phyloP scores from a whole-genome alignment of 768 basidiomycete genomes.

The Boletus rufocinnamomeus region DNA sequence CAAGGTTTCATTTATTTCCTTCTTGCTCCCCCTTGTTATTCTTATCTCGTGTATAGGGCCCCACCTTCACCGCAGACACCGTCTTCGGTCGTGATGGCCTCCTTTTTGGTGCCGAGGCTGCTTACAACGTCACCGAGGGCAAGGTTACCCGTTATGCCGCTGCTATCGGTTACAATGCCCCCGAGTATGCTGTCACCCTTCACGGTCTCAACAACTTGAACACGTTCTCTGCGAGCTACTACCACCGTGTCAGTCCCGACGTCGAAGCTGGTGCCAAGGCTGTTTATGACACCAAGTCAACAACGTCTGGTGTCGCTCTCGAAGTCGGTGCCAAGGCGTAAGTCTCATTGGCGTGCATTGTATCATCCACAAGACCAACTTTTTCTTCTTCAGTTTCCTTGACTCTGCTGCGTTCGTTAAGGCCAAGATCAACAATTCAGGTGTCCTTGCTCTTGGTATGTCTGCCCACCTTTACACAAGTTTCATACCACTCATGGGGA shows the following conservation, averaged over 20 bases:
- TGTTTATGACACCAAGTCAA: constrained; percentile 91
- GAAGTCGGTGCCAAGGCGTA: constrained; percentile 96
- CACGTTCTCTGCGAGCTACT: constrained; percentile 94
- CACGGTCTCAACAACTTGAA: constrained; percentile 95
- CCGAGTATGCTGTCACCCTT: constrained; percentile 92
- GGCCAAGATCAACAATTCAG: constrained; percentile 98
- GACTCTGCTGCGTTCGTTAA: constrained; percentile 92
- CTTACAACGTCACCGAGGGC: constrained; percentile 96
- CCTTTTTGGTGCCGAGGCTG: constrained; percentile 93
- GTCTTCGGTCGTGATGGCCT: constrained; percentile 97
- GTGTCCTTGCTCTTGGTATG: constrained; percentile 82
- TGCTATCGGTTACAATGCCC: constrained; percentile 93
- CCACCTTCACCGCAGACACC: constrained; percentile 94
- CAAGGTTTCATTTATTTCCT: constrained; percentile 60
- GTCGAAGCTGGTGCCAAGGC: constrained; percentile 97
- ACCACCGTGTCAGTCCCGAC: constrained; percentile 90
- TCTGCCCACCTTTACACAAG: neutral
- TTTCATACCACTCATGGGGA: constrained; percentile 15
- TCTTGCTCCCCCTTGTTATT: neutral
- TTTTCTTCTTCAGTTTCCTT: constrained; percentile 54
- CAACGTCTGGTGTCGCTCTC: constrained; percentile 81
- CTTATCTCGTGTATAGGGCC: constrained; percentile 61
- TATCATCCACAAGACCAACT: neutral
- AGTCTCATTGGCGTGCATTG: constrained; percentile 34
- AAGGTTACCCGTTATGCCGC: constrained; percentile 89